phyloP scores from a whole-genome alignment of 306 rosid species.

The Trichosanthes cucumerina region DNA sequence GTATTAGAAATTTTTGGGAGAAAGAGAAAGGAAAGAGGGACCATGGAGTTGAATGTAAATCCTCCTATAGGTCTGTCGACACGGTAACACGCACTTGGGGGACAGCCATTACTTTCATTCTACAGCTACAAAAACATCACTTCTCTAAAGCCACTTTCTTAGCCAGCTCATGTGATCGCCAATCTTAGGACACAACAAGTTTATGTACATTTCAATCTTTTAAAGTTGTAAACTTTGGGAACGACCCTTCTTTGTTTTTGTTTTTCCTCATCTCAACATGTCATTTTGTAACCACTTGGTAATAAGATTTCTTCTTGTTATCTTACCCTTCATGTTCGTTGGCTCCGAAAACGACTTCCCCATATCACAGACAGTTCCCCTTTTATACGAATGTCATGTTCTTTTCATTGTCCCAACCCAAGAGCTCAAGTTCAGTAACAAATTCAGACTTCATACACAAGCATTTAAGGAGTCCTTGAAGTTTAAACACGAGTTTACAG shows the following conservation, averaged over 20 bases:
- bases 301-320: not conserved
- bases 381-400: not conserved
- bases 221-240: not conserved
- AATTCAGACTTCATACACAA: not conserved
- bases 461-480: not conserved
- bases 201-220: not conserved
- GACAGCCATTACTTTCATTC: not conserved
- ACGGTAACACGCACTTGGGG: not conserved
- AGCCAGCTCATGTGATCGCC: conserved; percentile 1
- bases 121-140: not conserved
- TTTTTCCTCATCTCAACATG: not conserved
- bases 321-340: not conserved
- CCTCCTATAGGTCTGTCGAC: not conserved
- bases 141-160: not conserved
- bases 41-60: not conserved
- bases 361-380: not conserved
- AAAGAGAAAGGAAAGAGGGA: not conserved
- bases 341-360: not conserved
- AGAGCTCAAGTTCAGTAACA: not conserved
- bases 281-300: not conserved
- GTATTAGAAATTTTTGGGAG: no score
- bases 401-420: not conserved
- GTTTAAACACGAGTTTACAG: not conserved
- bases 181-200: not conserved
- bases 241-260: not conserved